Evolutionary conservation across 1,139 yeast genomes (phyloP), one percentile per base, ranked within the genome.

Genomic region (Diutina neorugosa): DNA sequence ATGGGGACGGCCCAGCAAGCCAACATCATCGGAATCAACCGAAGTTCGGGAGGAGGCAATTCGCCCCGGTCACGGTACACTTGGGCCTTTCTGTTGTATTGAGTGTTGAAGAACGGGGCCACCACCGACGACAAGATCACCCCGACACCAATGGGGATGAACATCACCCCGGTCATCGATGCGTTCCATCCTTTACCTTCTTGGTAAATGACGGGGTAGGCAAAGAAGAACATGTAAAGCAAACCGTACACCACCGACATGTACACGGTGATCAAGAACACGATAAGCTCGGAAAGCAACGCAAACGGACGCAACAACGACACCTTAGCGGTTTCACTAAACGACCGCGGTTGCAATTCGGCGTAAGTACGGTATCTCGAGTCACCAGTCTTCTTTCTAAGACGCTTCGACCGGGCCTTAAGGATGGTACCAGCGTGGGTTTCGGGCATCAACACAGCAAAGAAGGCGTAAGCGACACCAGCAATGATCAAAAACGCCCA

Each of bases 141-240:
- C 59, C 94, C 93, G 52, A 76, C 82, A 43, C 83, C 86, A 57
- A 85, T 74, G 21, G 87, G 87, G 55, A 84, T 78, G 60, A 84
- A 84, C 88, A 83, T 82, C 43, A 84, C 66, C 54, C 90, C 90
- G n/a, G 84, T 78, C 55, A 76, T 78, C 37, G 73, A 63, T 18
- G 80, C 82, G 40, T 77, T 71, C 77, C 78, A 84, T 31, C 81
- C 82, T 64, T 85, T 82, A 53, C 84, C 85, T 63, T 83, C 87
- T 62, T 70, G 70, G 59, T 71, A 85, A 48, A 85, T 78, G 54
- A 84, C 74, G 20, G 93, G 93, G 64, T 75, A 78, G 1, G 84
- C 84, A 66, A 80, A 80, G 74, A 81, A 81, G 62, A 79, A 81
- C 85, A 80, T 80, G 59, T 69, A 72, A 20, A 66, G 55, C 73